Evolutionary conservation across 192 early-diverging fungal genomes (phyloP).

Genomic region (Backusella liffmaniae): DNA sequence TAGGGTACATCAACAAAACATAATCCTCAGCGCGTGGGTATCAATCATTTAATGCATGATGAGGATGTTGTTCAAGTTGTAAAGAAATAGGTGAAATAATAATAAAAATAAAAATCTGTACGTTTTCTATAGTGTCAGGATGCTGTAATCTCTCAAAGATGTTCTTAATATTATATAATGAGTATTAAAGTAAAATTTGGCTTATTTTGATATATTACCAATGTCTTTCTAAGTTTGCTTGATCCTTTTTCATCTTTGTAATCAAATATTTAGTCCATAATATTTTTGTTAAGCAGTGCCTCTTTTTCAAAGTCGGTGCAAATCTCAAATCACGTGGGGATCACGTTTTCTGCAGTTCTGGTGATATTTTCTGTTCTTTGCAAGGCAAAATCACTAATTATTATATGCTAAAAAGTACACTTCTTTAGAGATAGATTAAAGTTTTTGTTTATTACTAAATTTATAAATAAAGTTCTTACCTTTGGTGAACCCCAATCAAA

Average conservation of each 20-base stretch:
- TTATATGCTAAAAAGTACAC: not conserved
- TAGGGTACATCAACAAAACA: constrained; percentile 90
- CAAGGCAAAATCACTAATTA: not conserved
- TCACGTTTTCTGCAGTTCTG: not conserved
- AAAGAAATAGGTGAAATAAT: constrained; percentile 46
- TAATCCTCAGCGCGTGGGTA: constrained; percentile 92
- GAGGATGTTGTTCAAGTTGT: constrained; percentile 93
- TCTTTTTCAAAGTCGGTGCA: not conserved
- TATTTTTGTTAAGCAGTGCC: not conserved
- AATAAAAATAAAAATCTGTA: not conserved
- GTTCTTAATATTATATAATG: not conserved
- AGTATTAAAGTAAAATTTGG: not conserved
- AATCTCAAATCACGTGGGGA: not conserved
- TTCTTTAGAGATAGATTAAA: not conserved
- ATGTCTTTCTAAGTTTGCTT: not conserved
- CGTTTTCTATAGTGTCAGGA: not conserved
- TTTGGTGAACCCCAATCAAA: not conserved
- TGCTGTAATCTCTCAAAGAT: not conserved
- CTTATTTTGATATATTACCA: not conserved
- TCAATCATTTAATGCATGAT: constrained; percentile 80
- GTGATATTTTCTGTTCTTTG: not conserved
- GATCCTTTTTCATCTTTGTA: not conserved
- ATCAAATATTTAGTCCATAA: not conserved
- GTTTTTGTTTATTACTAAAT: not conserved
- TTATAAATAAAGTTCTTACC: not conserved